Conservation (phyloP, 2,329 filamentous ascomycete species). For the Cladosporium sphaerospermum region DNA sequence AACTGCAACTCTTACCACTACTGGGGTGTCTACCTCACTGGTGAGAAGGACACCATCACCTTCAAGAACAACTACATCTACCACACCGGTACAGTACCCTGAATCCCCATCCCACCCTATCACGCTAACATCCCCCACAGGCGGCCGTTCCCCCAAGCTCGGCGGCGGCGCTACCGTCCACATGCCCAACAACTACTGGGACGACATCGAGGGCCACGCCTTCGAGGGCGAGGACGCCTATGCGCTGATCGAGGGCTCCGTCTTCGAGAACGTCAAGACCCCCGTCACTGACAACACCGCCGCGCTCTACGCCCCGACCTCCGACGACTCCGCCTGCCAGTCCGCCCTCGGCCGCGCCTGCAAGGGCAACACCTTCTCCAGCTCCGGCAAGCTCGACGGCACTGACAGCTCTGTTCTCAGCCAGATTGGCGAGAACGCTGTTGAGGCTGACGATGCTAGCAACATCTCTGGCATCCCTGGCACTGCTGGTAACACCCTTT, state of each 20-base stretch:
- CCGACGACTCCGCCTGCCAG: conserved; percentile 13
- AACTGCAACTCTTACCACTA: conserved; percentile 56
- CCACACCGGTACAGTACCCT: conserved; percentile 43
- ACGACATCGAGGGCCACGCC: conserved; percentile 49
- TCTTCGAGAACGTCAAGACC: conserved; percentile 35
- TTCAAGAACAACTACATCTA: conserved; percentile 57
- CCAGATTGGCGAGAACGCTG: conserved; percentile 48
- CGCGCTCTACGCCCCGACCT: conserved; percentile 33
- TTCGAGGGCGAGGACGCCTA: conserved; percentile 40
- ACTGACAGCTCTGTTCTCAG: conserved; percentile 43
- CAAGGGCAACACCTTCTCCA: conserved; percentile 39
- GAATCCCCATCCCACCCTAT: conserved; percentile 51
- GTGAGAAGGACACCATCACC: conserved; percentile 52
- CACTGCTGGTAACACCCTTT: conserved; percentile 42
- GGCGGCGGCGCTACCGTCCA: conserved; percentile 50
- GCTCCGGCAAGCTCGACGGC: conserved; percentile 16
- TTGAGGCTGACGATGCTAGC: conserved; percentile 38
- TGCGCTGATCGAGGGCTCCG: conserved; percentile 21
- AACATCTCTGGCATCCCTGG: conserved; percentile 32
- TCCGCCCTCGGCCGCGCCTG: conserved; percentile 44
- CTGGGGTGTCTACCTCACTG: conserved; percentile 54
- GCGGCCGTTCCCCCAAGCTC: conserved; percentile 59
- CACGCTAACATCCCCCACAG: conserved; percentile 52
- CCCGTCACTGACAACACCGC: conserved; percentile 55
- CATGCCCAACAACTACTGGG: conserved; percentile 56